phyloP scores from a whole-genome alignment of 2,329 filamentous ascomycete species.

The Trichoderma guizhouense region DNA sequence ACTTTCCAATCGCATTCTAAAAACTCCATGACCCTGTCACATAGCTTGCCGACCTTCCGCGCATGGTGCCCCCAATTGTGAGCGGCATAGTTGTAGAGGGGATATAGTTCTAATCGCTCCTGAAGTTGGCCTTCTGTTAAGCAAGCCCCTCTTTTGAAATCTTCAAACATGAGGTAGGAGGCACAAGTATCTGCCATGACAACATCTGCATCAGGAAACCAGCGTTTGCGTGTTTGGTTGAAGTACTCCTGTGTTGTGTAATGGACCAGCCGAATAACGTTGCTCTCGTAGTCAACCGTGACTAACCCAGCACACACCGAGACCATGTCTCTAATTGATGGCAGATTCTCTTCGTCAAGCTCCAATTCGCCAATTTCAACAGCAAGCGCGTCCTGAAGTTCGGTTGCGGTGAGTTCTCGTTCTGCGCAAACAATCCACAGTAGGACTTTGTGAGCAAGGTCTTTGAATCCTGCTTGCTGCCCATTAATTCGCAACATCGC shows the following conservation, averaged over 20 bases:
- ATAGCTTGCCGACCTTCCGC: background rate
- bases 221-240: background rate
- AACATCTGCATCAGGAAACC: background rate
- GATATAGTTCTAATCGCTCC: background rate
- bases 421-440: background rate
- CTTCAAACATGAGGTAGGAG: background rate
- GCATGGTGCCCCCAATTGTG: background rate
- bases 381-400: background rate
- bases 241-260: slow-evolving; percentile 9
- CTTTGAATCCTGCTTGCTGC: background rate
- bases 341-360: background rate
- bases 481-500: background rate
- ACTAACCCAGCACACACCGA: slow-evolving; percentile 2
- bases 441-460: background rate
- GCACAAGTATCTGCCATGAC: background rate
- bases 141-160: background rate
- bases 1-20: background rate
- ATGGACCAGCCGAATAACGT: background rate
- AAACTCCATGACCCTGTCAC: background rate
- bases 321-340: background rate
- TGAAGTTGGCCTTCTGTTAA: fast-evolving
- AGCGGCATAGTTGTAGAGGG: background rate
- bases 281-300: slow-evolving; percentile 1
- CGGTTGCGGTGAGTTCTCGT: background rate
- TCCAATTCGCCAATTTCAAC: background rate